Base-by-base conservation (phyloP, 179 eudicot genomes). In the Pouteria campechiana region DNA sequence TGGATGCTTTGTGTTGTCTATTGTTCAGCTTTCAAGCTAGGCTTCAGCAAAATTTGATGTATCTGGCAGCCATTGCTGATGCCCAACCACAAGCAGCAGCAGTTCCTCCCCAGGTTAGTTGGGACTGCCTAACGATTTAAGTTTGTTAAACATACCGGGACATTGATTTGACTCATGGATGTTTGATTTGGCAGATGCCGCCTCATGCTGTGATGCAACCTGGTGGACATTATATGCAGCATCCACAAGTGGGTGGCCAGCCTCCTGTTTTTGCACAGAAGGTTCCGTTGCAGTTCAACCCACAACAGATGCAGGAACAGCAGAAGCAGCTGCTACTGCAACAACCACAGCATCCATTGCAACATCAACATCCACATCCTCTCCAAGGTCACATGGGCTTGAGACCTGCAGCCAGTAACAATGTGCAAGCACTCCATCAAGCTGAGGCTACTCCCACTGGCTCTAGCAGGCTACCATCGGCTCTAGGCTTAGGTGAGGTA, bases 41-140 rank as follows among this genome's bases (percentile, higher is more conserved):
- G 44, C 89, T 89, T 50, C 97, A 89, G 61, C 84, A 89, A 72
- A 89, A 89, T 52, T 68, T 89, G 72, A 84, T 89, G 97, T 89
- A 78, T 62, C 65, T 89, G 34, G 97, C 97, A 54, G 97, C 95
- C 10, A 89, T 89, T 37, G 97, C 97, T 40, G 97, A 89, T 74
- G 93, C 95, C 21, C 97, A 89, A 54, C 97, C 95, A n/a, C 97
- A 85, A 46, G 53, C 79, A 57, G 81, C 89, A 17, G 47, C 94
- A 38, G 48, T 74, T 63, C 81, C 93, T 37, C 32, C 93, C 18
- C 97, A 80, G 75, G 94, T 83, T 54, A 1, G 27, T 20, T 13
- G 1, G 27, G 17, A 40, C n/a, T 37, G 7, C 2, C 2, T 16
- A 27, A 6, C 36, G 20, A 22, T 17, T 11, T 18, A 1, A 17